Evolutionary conservation across 78 protist species (phyloP).

Genomic region (Speleostelium caveatum): DNA sequence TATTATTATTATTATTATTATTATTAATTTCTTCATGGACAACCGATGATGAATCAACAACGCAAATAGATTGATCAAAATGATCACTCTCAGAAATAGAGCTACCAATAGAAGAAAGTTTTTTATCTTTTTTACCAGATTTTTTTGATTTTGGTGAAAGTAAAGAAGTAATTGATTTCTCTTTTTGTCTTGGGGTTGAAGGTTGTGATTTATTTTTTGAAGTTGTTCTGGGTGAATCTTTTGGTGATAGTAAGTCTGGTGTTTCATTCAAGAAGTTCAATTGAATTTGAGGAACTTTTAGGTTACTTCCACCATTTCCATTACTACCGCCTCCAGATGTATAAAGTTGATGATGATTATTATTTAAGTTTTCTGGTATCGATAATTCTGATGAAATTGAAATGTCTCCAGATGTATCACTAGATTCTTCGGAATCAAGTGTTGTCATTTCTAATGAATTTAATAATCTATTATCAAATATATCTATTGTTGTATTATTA

Average conservation of each 20-base stretch:
- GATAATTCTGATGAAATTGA: slow-evolving; percentile 45
- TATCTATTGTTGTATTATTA: too few relatives aligned
- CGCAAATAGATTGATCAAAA: too few relatives aligned
- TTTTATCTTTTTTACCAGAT: too few relatives aligned
- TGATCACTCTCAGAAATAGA: too few relatives aligned
- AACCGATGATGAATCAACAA: too few relatives aligned
- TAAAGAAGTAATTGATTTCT: too few relatives aligned
- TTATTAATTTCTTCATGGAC: too few relatives aligned
- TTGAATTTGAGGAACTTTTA: too few relatives aligned
- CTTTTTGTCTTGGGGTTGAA: too few relatives aligned
- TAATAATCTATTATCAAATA: not conserved
- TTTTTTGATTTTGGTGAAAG: too few relatives aligned
- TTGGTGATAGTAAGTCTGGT: not conserved
- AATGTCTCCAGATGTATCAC: slow-evolving; percentile 28
- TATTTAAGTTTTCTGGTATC: not conserved
- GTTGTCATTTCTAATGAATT: not conserved
- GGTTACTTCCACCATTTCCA: not conserved
- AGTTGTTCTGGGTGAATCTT: not conserved
- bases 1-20: too few relatives aligned
- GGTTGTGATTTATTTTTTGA: too few relatives aligned
- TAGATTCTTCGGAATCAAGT: slow-evolving; percentile 9
- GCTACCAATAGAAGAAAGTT: not conserved
- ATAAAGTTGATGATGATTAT: not conserved
- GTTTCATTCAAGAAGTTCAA: not conserved
- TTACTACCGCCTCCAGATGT: not conserved